A percentile compares a stretch with the other conserved stretches of the same genome.
phyloP scores from a whole-genome alignment of 768 basidiomycete species.

The Lactarius hatsudake region DNA sequence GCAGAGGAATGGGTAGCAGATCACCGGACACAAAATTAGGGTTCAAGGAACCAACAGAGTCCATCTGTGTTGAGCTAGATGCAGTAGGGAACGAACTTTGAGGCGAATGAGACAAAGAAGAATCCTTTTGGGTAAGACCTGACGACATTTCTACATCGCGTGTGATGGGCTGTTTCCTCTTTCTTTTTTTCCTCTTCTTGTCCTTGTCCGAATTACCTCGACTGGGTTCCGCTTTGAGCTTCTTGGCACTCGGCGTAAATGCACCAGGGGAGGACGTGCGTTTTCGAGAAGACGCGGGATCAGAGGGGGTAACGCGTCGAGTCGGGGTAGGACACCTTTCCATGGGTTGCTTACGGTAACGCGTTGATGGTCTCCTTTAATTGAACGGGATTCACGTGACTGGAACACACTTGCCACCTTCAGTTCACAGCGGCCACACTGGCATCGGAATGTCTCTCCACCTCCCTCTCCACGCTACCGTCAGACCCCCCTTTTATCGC shows the following conservation, averaged over 20 bases:
- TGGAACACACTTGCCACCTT: too few species aligned
- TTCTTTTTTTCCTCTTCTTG: conserved; percentile 33
- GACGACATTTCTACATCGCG: background rate
- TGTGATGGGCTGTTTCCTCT: conserved; percentile 31
- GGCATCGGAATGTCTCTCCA: conserved; percentile 1
- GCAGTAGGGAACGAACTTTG: background rate
- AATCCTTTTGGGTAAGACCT: background rate
- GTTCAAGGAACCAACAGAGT: background rate
- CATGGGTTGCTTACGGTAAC: background rate
- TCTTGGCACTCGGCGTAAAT: conserved; percentile 1
- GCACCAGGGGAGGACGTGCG: conserved; percentile 8
- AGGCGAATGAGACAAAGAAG: background rate
- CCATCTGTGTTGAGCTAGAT: background rate
- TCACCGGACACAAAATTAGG: background rate
- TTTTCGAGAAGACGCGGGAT: conserved; percentile 3
- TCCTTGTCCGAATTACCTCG: conserved; percentile 22
- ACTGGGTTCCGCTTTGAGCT: background rate
- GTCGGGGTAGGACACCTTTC: background rate
- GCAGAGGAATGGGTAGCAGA: background rate
- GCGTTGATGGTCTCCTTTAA: background rate
- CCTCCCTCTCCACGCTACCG: background rate
- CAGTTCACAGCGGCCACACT: background rate
- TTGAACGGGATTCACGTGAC: conserved; percentile 3
- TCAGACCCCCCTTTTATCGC: conserved; percentile 1
- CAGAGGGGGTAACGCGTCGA: background rate